A percentile compares a stretch with the other conserved stretches of the same genome.
phyloP scores from a whole-genome alignment of 352 stramenopile genomes.

The Globisporangium acanthophoron region DNA sequence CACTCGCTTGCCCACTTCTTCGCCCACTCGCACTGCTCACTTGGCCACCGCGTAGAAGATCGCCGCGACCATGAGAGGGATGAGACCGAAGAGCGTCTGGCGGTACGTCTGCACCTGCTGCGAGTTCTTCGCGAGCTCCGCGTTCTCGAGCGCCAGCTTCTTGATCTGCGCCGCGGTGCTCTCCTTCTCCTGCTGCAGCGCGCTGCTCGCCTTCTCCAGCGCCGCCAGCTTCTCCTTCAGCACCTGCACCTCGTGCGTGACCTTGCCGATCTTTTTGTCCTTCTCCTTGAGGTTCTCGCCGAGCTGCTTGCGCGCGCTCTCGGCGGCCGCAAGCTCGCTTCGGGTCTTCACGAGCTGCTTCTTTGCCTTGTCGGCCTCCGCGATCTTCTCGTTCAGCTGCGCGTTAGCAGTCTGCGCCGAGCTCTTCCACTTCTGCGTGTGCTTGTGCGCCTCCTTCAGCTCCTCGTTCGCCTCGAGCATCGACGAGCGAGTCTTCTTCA shows the following conservation, averaged over 20 bases:
- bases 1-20: constrained; percentile 25
- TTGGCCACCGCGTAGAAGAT: constrained; percentile 49
- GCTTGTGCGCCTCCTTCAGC: constrained; percentile 63
- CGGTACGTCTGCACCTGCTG: constrained; percentile 61
- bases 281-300: constrained; percentile 54
- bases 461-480: constrained; percentile 70
- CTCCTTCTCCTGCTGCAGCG: constrained; percentile 17
- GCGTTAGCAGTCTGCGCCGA: constrained; percentile 55
- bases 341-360: constrained; percentile 59
- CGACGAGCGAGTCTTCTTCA: constrained; percentile 66
- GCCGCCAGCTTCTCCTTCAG: constrained; percentile 37
- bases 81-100: constrained; percentile 42
- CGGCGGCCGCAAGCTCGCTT: constrained; percentile 38
- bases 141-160: constrained; percentile 30
- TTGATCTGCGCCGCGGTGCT: constrained; percentile 28
- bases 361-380: constrained; percentile 53
- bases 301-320: constrained; percentile 41
- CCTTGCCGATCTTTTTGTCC: constrained; percentile 65
- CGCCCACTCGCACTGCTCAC: constrained; percentile 19
- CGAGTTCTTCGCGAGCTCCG: constrained; percentile 30
- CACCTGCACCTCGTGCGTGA: constrained; percentile 41
- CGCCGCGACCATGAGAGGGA: constrained; percentile 45
- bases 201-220: constrained; percentile 16
- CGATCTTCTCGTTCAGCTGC: constrained; percentile 57
- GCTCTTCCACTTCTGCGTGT: constrained; percentile 70